Evolutionary conservation across 2,329 filamentous ascomycete species (phyloP).

Genomic region (Fusarium setosum): DNA sequence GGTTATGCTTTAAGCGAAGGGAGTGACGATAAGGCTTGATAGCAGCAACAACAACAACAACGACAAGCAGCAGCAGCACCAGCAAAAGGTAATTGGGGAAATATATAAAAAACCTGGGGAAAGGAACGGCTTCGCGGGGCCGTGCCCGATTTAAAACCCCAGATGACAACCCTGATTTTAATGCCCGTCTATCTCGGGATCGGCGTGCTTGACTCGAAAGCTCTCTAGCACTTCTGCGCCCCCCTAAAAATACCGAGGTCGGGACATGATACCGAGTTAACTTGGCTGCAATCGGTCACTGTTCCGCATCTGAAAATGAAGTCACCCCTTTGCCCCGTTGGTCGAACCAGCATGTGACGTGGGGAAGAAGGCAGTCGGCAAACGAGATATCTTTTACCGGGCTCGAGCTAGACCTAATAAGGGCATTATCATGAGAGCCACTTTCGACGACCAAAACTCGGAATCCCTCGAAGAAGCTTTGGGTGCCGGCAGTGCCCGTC

Average conservation of each 20-base stretch:
- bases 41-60: not conserved
- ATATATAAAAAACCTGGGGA: constrained; percentile 29
- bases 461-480: not conserved
- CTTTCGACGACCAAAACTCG: constrained; percentile 4
- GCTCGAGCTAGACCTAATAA: constrained; percentile 1
- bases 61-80: not conserved
- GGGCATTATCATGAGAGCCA: constrained; percentile 23
- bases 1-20: constrained; percentile 21
- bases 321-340: constrained; percentile 29
- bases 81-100: constrained; percentile 14
- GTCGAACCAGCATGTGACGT: constrained; percentile 41
- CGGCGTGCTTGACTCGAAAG: constrained; percentile 23
- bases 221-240: not conserved
- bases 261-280: constrained; percentile 31
- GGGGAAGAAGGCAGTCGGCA: constrained; percentile 25
- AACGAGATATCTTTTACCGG: constrained; percentile 13
- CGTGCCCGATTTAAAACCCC: constrained; percentile 30
- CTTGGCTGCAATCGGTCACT: constrained; percentile 28
- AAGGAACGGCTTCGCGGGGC: constrained; percentile 23
- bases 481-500: no score
- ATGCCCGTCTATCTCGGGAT: constrained; percentile 26
- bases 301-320: constrained; percentile 43
- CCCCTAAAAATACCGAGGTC: constrained; percentile 39
- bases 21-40: constrained; percentile 6
- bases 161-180: not conserved